Evolutionary conservation across 2,329 filamentous ascomycete genomes (phyloP).

Genomic region (Microcera coccophila): DNA sequence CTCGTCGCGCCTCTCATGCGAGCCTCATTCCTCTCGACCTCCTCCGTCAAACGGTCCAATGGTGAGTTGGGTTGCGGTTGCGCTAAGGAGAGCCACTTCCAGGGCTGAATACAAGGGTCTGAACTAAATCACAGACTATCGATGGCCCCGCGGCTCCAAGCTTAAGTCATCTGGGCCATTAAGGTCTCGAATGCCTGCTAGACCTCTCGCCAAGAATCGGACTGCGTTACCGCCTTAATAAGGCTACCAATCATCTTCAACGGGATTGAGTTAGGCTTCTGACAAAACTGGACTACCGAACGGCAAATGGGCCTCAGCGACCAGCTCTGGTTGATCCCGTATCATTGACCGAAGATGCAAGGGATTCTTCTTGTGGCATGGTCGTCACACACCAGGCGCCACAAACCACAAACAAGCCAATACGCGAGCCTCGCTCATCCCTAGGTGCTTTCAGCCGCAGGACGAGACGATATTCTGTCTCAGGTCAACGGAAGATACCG

Average conservation of each 20-base stretch:
- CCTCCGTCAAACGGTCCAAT: constrained; percentile 5
- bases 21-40: too few relatives aligned
- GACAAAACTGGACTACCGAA: too few relatives aligned
- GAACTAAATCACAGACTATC: background rate
- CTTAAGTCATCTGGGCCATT: constrained; percentile 4
- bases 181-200: too few relatives aligned
- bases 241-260: constrained; percentile 2
- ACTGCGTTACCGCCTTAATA: too few relatives aligned
- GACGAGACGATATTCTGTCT: constrained; percentile 2
- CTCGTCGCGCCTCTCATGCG: too few relatives aligned
- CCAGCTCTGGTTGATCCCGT: too few relatives aligned
- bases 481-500: constrained; percentile 2
- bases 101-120: constrained; percentile 22
- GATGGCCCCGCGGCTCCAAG: background rate
- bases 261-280: constrained; percentile 5
- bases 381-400: constrained; percentile 9
- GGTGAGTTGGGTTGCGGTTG: constrained; percentile 14
- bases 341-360: too few relatives aligned
- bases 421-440: constrained; percentile 7
- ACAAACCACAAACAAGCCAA: constrained; percentile 10
- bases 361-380: too few relatives aligned
- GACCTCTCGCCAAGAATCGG: too few relatives aligned
- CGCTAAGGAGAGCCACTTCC: constrained; percentile 9
- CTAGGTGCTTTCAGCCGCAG: constrained; percentile 7
- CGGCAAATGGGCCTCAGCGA: background rate